Conservation (phyloP, 495 filamentous ascomycete species). For the Cercophora newfieldiana region DNA sequence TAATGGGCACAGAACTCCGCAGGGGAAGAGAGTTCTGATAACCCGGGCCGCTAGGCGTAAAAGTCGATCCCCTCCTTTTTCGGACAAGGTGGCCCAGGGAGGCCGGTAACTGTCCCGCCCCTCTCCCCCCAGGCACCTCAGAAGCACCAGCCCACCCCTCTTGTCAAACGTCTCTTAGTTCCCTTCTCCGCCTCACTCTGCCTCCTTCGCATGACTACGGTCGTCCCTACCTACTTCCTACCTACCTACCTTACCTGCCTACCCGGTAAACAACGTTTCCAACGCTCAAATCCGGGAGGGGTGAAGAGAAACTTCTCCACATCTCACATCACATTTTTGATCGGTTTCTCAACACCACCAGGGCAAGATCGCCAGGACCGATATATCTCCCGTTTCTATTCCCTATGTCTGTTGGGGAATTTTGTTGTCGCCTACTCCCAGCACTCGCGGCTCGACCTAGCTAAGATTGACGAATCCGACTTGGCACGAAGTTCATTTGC, state of each 20-base stretch:
- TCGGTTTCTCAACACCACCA: neutral
- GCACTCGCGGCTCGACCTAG: neutral
- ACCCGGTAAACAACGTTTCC: neutral
- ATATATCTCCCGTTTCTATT: neutral
- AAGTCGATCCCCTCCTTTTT: slow-evolving; percentile 32
- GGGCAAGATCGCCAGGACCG: neutral
- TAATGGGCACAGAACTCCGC: neutral
- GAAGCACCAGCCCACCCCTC: slow-evolving; percentile 1
- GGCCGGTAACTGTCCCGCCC: slow-evolving; percentile 11
- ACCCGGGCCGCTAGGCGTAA: slow-evolving; percentile 18
- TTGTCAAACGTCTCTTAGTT: slow-evolving; percentile 6
- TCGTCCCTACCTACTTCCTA: neutral
- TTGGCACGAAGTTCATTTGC: neutral
- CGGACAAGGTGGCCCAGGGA: slow-evolving; percentile 26
- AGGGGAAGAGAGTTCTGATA: slow-evolving; percentile 7
- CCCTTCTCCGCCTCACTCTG: neutral
- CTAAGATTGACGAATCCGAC: neutral
- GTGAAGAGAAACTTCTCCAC: neutral
- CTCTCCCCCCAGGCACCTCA: neutral
- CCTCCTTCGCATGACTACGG: neutral
- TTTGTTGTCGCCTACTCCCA: neutral
- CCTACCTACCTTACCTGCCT: neutral
- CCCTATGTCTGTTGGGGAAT: neutral
- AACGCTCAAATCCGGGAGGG: neutral
- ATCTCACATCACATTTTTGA: neutral